phyloP scores from a whole-genome alignment of 108 stramenopile genomes.

The Mayamaea pseudoterrestris region DNA sequence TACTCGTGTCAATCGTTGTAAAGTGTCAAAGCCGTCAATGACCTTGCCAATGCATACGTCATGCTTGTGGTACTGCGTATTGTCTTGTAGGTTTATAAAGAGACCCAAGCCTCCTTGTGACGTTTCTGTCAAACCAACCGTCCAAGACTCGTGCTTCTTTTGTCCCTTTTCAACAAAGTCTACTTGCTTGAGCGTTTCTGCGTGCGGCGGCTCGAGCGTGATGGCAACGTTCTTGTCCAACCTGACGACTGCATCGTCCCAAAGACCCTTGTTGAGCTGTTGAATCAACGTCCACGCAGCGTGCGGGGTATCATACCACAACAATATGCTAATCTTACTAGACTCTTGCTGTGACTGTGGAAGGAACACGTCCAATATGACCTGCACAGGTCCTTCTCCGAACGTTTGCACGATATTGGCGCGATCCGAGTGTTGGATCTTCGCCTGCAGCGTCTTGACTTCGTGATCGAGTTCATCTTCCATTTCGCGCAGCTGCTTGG shows the following conservation, averaged over 20 bases:
- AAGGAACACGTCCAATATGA: constrained; percentile 23
- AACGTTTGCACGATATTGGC: constrained; percentile 19
- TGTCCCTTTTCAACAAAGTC: constrained; percentile 28
- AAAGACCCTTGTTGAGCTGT: constrained; percentile 27
- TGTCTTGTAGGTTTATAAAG: constrained; percentile 38
- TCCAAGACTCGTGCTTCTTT: constrained; percentile 28
- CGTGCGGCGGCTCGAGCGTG: constrained; percentile 2
- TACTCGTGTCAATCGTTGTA: no score
- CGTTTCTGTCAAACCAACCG: constrained; percentile 22
- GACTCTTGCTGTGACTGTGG: no score
- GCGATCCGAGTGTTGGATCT: constrained; percentile 28
- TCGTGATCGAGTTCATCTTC: constrained; percentile 27
- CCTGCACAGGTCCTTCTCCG: constrained; percentile 37
- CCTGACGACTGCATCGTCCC: constrained; percentile 27
- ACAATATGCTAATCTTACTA: constrained; percentile 19
- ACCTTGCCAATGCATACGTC: constrained; percentile 41
- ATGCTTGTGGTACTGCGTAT: constrained; percentile 20
- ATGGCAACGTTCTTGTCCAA: constrained; percentile 14
- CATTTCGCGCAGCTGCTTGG: constrained; percentile 26
- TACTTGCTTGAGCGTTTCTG: constrained; percentile 2
- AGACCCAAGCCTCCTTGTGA: constrained; percentile 10
- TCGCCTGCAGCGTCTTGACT: constrained; percentile 19
- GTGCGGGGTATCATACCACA: constrained; percentile 41
- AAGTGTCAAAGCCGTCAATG: constrained; percentile 28
- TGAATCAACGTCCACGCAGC: constrained; percentile 38